Evolutionary conservation across 148 eudicot genomes (phyloP).

Genomic region (Bassia scoparia): DNA sequence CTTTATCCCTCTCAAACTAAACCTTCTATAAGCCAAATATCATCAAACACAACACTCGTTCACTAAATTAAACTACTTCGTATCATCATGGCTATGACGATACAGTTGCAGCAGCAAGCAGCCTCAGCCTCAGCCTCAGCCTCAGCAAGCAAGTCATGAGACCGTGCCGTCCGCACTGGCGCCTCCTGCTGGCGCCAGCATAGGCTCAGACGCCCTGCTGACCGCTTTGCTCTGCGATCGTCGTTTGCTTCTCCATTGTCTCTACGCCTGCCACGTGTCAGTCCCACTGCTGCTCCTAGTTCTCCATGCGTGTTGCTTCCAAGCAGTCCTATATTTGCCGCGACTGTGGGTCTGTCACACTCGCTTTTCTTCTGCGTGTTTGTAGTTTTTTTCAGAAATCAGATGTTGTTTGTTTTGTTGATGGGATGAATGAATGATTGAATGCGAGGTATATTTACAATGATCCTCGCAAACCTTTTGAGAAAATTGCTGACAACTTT

Average conservation of each 20-base stretch:
- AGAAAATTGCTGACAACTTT: conserved; percentile 78
- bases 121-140: not conserved
- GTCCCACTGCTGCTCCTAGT: conserved; percentile 32
- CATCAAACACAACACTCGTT: too few species aligned
- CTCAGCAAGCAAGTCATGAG: conserved; percentile 29
- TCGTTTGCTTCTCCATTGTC: conserved; percentile 44
- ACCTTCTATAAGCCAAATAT: too few species aligned
- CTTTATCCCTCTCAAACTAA: conserved; percentile 17
- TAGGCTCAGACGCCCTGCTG: conserved; percentile 38
- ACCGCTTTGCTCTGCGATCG: conserved; percentile 45
- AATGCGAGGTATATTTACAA: conserved; percentile 84
- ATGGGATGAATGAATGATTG: not conserved
- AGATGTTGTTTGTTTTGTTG: not conserved
- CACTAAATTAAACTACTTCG: not conserved
- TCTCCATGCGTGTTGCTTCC: conserved; percentile 84
- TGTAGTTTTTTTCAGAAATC: too few species aligned
- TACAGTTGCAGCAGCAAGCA: conserved; percentile 26
- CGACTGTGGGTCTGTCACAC: conserved; percentile 80
- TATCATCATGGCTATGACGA: conserved; percentile 26
- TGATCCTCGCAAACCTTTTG: conserved; percentile 75
- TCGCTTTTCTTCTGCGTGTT: too few species aligned
- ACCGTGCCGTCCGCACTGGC: conserved; percentile 29
- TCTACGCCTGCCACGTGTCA: conserved; percentile 33
- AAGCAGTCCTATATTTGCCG: conserved; percentile 87
- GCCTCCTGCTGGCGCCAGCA: conserved; percentile 33